Base-by-base conservation (phyloP, 2,329 filamentous ascomycete species). In the Mycosphaerella sp. region DNA sequence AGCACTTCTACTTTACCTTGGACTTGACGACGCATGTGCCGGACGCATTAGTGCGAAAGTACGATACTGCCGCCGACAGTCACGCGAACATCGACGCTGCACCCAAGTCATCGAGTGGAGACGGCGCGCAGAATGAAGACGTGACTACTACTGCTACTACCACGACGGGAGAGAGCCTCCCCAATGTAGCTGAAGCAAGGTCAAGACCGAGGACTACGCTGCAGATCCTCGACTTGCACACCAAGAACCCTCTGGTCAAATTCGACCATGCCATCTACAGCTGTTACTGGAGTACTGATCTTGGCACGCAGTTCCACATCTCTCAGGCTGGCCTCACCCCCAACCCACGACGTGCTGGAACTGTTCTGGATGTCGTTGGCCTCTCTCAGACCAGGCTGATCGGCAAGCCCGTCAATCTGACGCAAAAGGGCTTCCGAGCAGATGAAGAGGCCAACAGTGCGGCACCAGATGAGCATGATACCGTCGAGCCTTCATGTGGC, bases 261-360 rank as follows among this genome's bases (percentile, higher is more conserved):
- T 95, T 95, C 71, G 80, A 85, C 54, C 87, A 86, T 31, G 81
- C 85, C 58, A 75, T 95, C 21, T 93, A 91, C 67, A 83, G 82
- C 59, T 92, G 89, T 60, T 74, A 82, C 44, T 97, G 92, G 92
- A 80, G 82, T 9, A 83, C 87, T 57, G 86, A 89, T 56, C 81
- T 95, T 42, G 92, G 92, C 36, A 95, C 90, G 0, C 80, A 95
- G 41, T 85, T 96, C 64, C 66, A 78, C 78, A 1, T 72, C 71
- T 12, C 79, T 21, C 58, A 62, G 29, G 76, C 58, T 72, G 77
- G 57, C 61, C 65, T 39, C 58, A 70, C 41, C 58, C 67, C 6
- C 61, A 71, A 52, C 63, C 78, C 77, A n/a, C 72, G 75, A 23
- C 76, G 81, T 26, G 74, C 73, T 32, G 76, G 75, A 6, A 69